Conservation (phyloP, 2,329 filamentous ascomycete genomes). For the Dactylonectria macrodidyma region DNA sequence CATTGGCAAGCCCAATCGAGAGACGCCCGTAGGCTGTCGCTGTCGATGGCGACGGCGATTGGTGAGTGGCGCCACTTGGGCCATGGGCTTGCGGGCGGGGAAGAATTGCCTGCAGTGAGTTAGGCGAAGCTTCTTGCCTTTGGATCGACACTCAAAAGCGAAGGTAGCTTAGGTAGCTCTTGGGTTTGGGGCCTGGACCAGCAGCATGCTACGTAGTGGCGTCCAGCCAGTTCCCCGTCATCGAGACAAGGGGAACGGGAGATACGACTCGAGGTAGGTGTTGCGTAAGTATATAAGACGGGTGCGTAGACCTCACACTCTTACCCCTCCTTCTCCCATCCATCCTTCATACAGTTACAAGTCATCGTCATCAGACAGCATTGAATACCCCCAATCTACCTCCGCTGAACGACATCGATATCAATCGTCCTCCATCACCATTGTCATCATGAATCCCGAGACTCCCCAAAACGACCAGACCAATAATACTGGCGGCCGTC, state of each 20-base stretch:
- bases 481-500: conserved; percentile 45
- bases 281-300: conserved; percentile 1
- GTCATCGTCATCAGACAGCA: background rate
- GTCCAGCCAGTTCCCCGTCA: background rate
- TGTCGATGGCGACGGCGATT: background rate
- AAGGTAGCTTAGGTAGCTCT: no score
- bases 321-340: background rate
- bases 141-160: background rate
- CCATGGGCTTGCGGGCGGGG: conserved; percentile 7
- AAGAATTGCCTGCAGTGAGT: background rate
- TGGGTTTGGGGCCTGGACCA: background rate
- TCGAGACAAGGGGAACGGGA: background rate
- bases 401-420: background rate
- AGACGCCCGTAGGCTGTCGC: background rate
- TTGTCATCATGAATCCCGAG: conserved; percentile 50
- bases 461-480: conserved; percentile 41
- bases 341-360: no score
- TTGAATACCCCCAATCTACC: background rate
- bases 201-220: background rate
- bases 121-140: conserved; percentile 11
- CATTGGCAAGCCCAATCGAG: background rate
- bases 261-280: background rate
- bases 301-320: background rate
- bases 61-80: conserved; percentile 1
- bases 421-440: conserved; percentile 5